phyloP scores from a whole-genome alignment of 2,329 filamentous ascomycete species.

The Curvularia eragrostidis region DNA sequence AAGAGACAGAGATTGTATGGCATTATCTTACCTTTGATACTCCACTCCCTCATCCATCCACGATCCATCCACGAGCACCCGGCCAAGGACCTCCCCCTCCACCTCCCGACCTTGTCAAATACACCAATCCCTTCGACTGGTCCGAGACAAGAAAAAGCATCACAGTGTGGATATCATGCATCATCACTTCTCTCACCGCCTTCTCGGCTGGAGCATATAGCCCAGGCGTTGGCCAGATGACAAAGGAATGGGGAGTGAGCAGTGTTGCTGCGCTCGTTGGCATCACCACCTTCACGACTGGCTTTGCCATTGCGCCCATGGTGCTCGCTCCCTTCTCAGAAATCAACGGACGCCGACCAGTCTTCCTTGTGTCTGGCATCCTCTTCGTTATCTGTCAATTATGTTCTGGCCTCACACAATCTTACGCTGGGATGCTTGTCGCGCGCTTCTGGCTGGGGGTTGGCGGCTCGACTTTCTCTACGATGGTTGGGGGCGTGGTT shows the following conservation, averaged over 20 bases:
- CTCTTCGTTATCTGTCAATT: conserved; percentile 76
- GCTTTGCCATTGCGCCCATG: conserved; percentile 87
- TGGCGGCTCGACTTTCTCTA: conserved; percentile 80
- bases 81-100: conserved; percentile 57
- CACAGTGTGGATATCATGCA: conserved; percentile 75
- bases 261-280: conserved; percentile 72
- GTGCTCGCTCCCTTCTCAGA: conserved; percentile 86
- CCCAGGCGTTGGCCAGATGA: conserved; percentile 71
- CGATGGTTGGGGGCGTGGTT: conserved; percentile 91
- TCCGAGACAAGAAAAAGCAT: conserved; percentile 70
- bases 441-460: conserved; percentile 78
- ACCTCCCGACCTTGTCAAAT: conserved; percentile 70
- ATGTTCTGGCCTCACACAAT: conserved; percentile 73
- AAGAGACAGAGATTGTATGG: conserved; percentile 56
- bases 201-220: conserved; percentile 84
- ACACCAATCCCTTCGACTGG: conserved; percentile 76
- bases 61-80: conserved; percentile 43
- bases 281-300: conserved; percentile 77
- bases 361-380: conserved; percentile 76
- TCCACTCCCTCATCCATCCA: conserved; percentile 58
- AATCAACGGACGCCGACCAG: conserved; percentile 83
- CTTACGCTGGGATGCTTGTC: conserved; percentile 75
- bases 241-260: conserved; percentile 68
- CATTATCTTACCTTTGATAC: conserved; percentile 70
- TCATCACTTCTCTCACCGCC: conserved; percentile 77